phyloP scores from a whole-genome alignment of 192 early-diverging fungal genomes.

The Mortierella claussenii region DNA sequence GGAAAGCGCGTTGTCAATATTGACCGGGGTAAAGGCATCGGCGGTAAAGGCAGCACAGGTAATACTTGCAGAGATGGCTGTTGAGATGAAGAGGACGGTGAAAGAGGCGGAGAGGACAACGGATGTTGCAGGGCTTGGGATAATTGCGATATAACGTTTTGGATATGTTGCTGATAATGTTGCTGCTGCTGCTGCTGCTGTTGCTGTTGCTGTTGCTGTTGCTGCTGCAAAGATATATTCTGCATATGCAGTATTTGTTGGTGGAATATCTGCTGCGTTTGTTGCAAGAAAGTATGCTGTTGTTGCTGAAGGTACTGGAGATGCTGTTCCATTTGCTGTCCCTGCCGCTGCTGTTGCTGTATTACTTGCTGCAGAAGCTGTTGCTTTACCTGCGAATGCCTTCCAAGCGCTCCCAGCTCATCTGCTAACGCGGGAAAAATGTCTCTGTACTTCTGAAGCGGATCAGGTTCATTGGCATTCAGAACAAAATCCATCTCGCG shows the following conservation, averaged over 20 bases:
- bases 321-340: not conserved
- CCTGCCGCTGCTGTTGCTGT: not conserved
- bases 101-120: too few species aligned
- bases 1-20: too few species aligned
- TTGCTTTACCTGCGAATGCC: not conserved
- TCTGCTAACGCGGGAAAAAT: constrained; percentile 1
- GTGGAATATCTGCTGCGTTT: not conserved
- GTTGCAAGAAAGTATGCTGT: not conserved
- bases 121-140: too few species aligned
- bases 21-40: too few species aligned
- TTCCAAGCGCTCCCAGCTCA: not conserved
- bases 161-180: too few species aligned
- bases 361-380: not conserved
- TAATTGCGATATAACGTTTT: too few species aligned
- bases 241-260: too few species aligned
- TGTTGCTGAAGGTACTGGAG: not conserved
- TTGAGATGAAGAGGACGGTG: too few species aligned
- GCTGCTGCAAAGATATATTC: not conserved
- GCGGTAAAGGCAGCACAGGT: too few species aligned
- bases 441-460: not conserved
- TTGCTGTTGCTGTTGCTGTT: too few species aligned
- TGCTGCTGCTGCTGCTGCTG: too few species aligned
- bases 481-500: not conserved
- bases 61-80: too few species aligned
- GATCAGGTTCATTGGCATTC: not conserved